These are phyloP conservation scores for Kazachstania kunashirensis DNA, from an alignment of 805 yeast genomes.

Conservation along the genomic window DNA sequence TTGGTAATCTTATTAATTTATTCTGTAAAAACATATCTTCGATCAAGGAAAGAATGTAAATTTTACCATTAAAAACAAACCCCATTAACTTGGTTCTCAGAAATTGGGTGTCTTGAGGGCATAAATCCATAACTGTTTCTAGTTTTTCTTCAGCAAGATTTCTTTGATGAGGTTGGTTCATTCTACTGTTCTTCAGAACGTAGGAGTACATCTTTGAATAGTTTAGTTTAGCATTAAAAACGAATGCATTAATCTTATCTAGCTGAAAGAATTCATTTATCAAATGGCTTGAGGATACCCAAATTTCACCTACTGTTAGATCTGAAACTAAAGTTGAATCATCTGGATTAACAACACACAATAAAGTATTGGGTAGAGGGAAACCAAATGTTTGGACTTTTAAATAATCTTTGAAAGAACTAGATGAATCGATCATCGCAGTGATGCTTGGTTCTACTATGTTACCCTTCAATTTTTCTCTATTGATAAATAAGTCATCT, in stretches of 20 bases:
- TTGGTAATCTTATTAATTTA: slow-evolving; percentile 25
- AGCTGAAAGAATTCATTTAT: slow-evolving; percentile 42
- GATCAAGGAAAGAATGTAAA: slow-evolving; percentile 78
- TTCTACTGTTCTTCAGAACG: slow-evolving; percentile 6
- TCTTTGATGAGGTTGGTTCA: slow-evolving; percentile 1
- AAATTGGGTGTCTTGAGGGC: slow-evolving; percentile 34
- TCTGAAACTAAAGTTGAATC: slow-evolving; percentile 63
- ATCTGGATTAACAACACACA: slow-evolving; percentile 93
- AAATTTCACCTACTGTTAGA: slow-evolving; percentile 86
- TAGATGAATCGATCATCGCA: slow-evolving; percentile 26
- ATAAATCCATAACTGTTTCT: slow-evolving; percentile 21
- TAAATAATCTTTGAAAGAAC: slow-evolving; percentile 38
- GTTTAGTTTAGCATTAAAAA: slow-evolving; percentile 28
- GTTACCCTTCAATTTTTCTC: slow-evolving; percentile 29
- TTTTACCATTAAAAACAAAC: slow-evolving; percentile 75
- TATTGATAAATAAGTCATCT: slow-evolving; percentile 30
- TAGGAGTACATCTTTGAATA: slow-evolving; percentile 22
- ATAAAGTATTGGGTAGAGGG: slow-evolving; percentile 87
- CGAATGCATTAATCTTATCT: slow-evolving; percentile 29
- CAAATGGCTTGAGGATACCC: slow-evolving; percentile 91
- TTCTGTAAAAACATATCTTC: slow-evolving; percentile 83
- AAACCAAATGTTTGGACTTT: slow-evolving; percentile 88
- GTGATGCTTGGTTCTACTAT: slow-evolving; percentile 24
- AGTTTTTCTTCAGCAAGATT: slow-evolving; percentile 16
- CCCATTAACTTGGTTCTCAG: slow-evolving; percentile 88